phyloP scores from a whole-genome alignment of 495 filamentous ascomycete genomes.

The Aspergillus conjunctus region DNA sequence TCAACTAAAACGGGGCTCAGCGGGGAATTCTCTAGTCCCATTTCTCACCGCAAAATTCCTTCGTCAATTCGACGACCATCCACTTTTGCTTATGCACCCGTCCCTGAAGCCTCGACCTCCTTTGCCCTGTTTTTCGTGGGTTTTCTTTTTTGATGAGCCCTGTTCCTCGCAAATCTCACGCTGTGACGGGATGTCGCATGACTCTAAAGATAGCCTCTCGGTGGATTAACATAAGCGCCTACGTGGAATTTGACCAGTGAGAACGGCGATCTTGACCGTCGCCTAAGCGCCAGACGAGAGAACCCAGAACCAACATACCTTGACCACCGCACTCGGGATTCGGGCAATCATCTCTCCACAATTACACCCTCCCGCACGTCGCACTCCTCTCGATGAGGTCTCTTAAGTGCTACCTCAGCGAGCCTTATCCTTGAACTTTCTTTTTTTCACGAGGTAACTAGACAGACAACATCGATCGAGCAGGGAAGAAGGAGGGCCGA shows the following conservation, averaged over 20 bases:
- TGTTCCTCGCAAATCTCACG: background rate
- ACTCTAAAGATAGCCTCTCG: constrained; percentile 21
- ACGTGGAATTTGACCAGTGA: constrained; percentile 28
- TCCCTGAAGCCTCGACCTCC: constrained; percentile 20
- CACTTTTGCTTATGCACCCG: constrained; percentile 23
- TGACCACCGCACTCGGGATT: constrained; percentile 11
- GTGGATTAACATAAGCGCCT: constrained; percentile 33
- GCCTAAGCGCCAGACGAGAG: constrained; percentile 44
- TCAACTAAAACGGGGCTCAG: constrained; percentile 19
- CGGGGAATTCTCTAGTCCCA: constrained; percentile 22
- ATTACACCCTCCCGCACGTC: constrained; percentile 4
- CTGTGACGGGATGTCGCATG: constrained; percentile 34
- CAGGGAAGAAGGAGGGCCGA: constrained; percentile 18
- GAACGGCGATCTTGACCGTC: constrained; percentile 24
- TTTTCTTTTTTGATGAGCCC: constrained; percentile 6
- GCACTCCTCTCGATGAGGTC: constrained; percentile 11
- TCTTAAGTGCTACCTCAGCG: constrained; percentile 13
- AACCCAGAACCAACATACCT: constrained; percentile 8
- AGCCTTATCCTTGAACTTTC: constrained; percentile 13
- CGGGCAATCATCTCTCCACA: background rate
- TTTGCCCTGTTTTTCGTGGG: background rate
- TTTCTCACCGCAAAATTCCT: constrained; percentile 31
- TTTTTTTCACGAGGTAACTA: constrained; percentile 30
- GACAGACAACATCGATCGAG: constrained; percentile 20
- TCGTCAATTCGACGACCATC: constrained; percentile 12